phyloP scores from a whole-genome alignment of 768 basidiomycete genomes.

The Nidularia sp. region DNA sequence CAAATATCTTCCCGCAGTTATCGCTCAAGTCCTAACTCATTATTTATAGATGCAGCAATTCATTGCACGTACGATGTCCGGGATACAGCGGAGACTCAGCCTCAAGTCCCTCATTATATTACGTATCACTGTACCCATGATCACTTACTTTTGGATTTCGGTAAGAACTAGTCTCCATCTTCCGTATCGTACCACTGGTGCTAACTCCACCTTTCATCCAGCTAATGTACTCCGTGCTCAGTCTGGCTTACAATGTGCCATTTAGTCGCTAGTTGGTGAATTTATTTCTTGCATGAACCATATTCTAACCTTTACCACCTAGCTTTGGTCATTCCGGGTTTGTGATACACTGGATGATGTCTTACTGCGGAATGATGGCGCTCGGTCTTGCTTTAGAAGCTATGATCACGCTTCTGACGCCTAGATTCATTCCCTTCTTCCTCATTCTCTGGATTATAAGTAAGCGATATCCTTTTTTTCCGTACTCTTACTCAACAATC shows the following conservation, averaged over 20 bases:
- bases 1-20: not conserved
- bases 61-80: constrained; percentile 14
- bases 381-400: constrained; percentile 61
- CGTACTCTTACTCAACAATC: not conserved
- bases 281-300: not conserved
- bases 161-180: no score
- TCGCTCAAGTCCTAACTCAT: not conserved
- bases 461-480: constrained; percentile 17
- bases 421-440: constrained; percentile 53
- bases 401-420: constrained; percentile 51
- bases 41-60: constrained; percentile 16
- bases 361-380: constrained; percentile 52
- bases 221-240: constrained; percentile 19
- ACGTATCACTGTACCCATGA: not conserved
- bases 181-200: no score
- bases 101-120: constrained; percentile 15
- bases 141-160: no score
- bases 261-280: constrained; percentile 30
- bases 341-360: constrained; percentile 65
- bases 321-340: constrained; percentile 47
- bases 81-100: constrained; percentile 17
- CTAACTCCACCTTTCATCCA: no score
- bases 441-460: constrained; percentile 64
- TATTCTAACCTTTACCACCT: not conserved
- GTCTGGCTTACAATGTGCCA: constrained; percentile 56